phyloP scores from a whole-genome alignment of 78 protist species.

The Dictyostelium intermedium region DNA sequence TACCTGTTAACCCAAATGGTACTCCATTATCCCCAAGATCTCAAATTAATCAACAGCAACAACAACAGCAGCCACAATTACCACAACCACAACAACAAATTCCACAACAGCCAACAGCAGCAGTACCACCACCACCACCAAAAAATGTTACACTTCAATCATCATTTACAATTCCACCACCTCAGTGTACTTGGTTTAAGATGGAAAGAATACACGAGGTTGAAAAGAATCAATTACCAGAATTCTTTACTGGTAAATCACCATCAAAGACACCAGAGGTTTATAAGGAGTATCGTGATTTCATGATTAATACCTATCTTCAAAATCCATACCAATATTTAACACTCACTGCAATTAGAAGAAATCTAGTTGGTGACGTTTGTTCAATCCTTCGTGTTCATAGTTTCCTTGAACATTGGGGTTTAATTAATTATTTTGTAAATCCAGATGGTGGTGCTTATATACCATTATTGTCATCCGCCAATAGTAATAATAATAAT shows the following conservation, averaged over 20 bases:
- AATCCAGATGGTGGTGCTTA: conserved; percentile 69
- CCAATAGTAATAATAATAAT: neutral
- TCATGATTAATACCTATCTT: conserved; percentile 75
- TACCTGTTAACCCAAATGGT: neutral
- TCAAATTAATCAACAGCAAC: neutral
- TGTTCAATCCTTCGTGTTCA: conserved; percentile 67
- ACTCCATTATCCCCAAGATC: neutral
- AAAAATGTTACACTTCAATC: conserved; percentile 3
- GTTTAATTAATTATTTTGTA: conserved; percentile 65
- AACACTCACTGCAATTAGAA: conserved; percentile 54
- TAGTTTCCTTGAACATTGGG: conserved; percentile 84
- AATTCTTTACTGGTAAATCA: conserved; percentile 56
- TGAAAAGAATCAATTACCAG: conserved; percentile 35
- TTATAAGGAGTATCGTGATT: conserved; percentile 76
- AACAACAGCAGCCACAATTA: neutral
- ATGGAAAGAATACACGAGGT: conserved; percentile 39
- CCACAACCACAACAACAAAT: neutral
- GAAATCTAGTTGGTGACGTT: conserved; percentile 61
- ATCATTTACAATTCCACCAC: conserved; percentile 33
- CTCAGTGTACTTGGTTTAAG: conserved; percentile 54
- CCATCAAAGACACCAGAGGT: conserved; percentile 65
- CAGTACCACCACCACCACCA: neutral
- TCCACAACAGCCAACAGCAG: neutral
- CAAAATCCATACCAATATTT: conserved; percentile 76
- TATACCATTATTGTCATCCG: conserved; percentile 14